Base-by-base conservation (phyloP, 2,329 filamentous ascomycete species). In the Epichloe sylvatica region DNA sequence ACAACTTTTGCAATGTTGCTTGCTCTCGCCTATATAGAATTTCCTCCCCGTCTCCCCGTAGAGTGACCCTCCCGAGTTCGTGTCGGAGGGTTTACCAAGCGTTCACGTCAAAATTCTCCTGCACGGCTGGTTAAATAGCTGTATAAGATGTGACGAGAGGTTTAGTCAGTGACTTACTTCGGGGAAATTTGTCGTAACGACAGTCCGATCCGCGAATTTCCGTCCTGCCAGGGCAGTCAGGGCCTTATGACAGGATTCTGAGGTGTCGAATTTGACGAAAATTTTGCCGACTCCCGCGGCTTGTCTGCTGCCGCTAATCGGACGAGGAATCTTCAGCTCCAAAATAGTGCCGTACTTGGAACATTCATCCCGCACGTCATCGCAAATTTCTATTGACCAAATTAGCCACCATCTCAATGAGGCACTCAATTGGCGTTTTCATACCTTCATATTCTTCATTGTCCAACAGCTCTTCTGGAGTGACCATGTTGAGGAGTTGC, bases 401-500 rank as follows among this genome's bases (percentile, higher is more conserved):
- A 34, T 55, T 42, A 55, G 52, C 43, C 5, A 23, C 42, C n/a
- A 38, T 34, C 12, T 42, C 44, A 2, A 34, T 39, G 38, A 11
- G 19, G 38, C 7, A 11, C 9, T 30, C 30, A 1, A 9, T 4
- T 13, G 17, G 6, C 13, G 34, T 13, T 39, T 17, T 9, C 72
- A 62, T 75, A 90, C 91, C 91, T 69, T 96, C 86, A 61, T 96
- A 97, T 61, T 98, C 92, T 36, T 97, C 90, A 47, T 82, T 83
- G 62, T 97, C 90, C 68, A 96, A 81, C 23, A 98, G 73, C 68
- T 98, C 92, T 59, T 98, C 92, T 0, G 89, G 77, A 0, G 92
- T 98, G 36, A 98, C 91, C 92, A 98, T 98, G 72, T 98, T 98
- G 62, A 98, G 78, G 53, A 98, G 73, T 68, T 95, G 91, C 53